Conservation (phyloP, 1,284 basidiomycete species). For the Ceratobasidium sp. region DNA sequence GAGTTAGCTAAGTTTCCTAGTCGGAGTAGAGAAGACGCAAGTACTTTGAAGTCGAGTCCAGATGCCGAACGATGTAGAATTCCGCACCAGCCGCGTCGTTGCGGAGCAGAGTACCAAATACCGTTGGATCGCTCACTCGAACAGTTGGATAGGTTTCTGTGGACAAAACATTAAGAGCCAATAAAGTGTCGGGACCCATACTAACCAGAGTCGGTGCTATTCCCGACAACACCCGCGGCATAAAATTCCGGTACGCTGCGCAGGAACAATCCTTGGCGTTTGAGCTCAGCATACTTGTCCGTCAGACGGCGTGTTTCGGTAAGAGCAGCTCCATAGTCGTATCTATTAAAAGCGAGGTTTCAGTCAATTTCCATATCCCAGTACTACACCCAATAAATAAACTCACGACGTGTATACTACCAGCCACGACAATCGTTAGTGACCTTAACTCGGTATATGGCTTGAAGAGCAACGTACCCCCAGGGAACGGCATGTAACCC, state of each 20-base stretch:
- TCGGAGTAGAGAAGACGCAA: neutral
- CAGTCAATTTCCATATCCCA: no score
- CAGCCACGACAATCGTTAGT: constrained; percentile 32
- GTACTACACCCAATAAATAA: constrained; percentile 36
- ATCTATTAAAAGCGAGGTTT: constrained; percentile 60
- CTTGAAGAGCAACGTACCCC: constrained; percentile 51
- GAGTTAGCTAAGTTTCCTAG: neutral
- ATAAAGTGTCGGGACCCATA: neutral
- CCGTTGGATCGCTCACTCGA: constrained; percentile 61
- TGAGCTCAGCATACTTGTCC: constrained; percentile 76
- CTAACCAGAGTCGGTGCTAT: constrained; percentile 59
- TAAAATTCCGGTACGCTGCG: constrained; percentile 78
- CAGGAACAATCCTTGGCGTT: constrained; percentile 77
- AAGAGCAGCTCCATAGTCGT: constrained; percentile 61
- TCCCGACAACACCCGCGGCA: constrained; percentile 77
- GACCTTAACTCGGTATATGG: constrained; percentile 4
- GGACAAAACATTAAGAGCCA: constrained; percentile 40
- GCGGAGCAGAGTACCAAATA: constrained; percentile 69
- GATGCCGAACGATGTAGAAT: constrained; percentile 77
- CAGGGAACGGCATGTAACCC: constrained; percentile 77
- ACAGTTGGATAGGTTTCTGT: constrained; percentile 56
- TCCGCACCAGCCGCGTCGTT: constrained; percentile 72
- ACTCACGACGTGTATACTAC: constrained; percentile 52
- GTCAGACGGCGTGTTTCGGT: constrained; percentile 75
- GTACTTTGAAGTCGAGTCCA: constrained; percentile 46